These are phyloP conservation scores for Chaetomium sp. DNA, from an alignment of 2,329 filamentous ascomycete species.

Conservation along the genomic window DNA sequence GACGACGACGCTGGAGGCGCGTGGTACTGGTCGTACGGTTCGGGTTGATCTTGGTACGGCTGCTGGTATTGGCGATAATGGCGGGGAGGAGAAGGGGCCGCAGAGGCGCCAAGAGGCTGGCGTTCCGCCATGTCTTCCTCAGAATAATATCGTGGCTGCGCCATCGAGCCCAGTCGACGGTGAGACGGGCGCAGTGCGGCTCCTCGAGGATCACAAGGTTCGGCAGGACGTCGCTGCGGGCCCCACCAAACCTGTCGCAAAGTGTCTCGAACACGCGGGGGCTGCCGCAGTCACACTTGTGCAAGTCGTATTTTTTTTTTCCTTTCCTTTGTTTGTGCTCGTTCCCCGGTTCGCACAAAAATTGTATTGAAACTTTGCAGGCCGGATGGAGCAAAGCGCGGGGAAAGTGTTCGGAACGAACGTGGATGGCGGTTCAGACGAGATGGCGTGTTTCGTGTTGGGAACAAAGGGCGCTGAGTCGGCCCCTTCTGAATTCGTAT, in stretches of 20 bases:
- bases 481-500: constrained; percentile 3
- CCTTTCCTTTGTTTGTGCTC: background rate
- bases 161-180: constrained; percentile 12
- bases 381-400: background rate
- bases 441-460: constrained; percentile 5
- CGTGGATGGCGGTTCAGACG: background rate
- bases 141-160: constrained; percentile 18
- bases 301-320: background rate
- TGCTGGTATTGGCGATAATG: constrained; percentile 9
- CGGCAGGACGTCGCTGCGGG: background rate
- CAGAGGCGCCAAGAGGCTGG: constrained; percentile 16
- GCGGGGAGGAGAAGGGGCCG: constrained; percentile 6
- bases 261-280: constrained; percentile 1
- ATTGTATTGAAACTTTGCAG: background rate
- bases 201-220: background rate
- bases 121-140: constrained; percentile 22
- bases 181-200: constrained; percentile 11
- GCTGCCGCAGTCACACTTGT: background rate
- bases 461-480: background rate
- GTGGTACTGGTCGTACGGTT: constrained; percentile 8
- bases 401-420: background rate
- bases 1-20: constrained; percentile 5
- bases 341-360: background rate
- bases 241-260: constrained; percentile 6
- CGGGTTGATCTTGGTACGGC: constrained; percentile 18